These are phyloP conservation scores for Schrenkiella parvula DNA, from an alignment of 345 rosid genomes.

Conservation along the genomic window DNA sequence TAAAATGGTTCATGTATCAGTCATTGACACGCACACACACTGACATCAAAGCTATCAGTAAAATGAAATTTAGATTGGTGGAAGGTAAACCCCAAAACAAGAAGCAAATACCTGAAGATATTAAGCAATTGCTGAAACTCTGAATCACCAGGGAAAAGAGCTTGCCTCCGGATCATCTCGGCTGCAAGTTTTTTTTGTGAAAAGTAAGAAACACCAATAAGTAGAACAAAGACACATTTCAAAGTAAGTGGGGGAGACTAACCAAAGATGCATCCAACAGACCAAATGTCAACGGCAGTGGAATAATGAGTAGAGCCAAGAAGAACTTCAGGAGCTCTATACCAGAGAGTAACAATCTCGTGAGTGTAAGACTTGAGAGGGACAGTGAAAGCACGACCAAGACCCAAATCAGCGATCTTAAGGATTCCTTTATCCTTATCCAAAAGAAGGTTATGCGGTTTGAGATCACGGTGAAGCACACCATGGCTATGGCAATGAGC, in stretches of 20 bases:
- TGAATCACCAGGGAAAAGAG: conserved; percentile 93
- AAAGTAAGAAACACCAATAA: not conserved
- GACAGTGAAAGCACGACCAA: conserved; percentile 88
- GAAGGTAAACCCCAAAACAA: not conserved
- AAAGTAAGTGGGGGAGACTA: not conserved
- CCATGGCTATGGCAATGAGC: conserved; percentile 96
- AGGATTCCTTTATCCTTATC: conserved; percentile 80
- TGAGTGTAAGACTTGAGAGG: conserved; percentile 94
- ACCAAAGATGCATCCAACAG: conserved; percentile 94
- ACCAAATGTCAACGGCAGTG: conserved; percentile 94
- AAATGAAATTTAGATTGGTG: not conserved
- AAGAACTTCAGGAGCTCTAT: conserved; percentile 94
- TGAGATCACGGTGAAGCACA: conserved; percentile 94
- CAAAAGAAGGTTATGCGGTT: conserved; percentile 87
- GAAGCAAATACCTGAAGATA: conserved; percentile 70
- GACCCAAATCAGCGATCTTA: conserved; percentile 99
- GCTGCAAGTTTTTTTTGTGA: conserved; percentile 27
- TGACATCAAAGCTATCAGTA: not conserved
- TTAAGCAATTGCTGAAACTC: conserved; percentile 92
- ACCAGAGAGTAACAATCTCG: conserved; percentile 96
- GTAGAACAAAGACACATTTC: not conserved
- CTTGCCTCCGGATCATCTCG: conserved; percentile 88
- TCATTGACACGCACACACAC: not conserved
- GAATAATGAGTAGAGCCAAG: conserved; percentile 95
- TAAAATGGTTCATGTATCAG: not conserved